Conservation (phyloP, 192 early-diverging fungal species). For the Gryganskiella cystojenkinii region DNA sequence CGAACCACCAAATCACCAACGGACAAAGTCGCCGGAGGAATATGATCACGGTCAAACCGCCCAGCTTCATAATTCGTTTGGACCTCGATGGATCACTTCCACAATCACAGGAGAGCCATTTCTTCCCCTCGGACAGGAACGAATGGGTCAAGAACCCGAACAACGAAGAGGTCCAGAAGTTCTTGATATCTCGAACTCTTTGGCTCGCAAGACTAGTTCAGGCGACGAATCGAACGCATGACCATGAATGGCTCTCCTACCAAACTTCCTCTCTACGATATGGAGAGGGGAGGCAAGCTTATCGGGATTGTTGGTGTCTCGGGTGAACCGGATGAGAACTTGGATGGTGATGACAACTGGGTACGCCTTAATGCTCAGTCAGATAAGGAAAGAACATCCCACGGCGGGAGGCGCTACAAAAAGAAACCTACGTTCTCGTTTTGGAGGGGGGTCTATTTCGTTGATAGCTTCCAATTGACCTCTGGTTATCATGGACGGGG, state of each 20-base stretch:
- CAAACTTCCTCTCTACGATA: slow-evolving; percentile 20
- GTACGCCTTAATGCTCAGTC: too few relatives aligned
- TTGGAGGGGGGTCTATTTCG: too few relatives aligned
- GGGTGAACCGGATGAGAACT: slow-evolving; percentile 21
- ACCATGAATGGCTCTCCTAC: slow-evolving; percentile 22
- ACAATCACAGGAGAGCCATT: slow-evolving; percentile 27
- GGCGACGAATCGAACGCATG: slow-evolving; percentile 9
- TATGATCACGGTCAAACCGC: not conserved
- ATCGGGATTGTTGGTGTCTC: slow-evolving; percentile 18
- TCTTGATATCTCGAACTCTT: slow-evolving; percentile 34
- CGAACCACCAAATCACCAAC: too few relatives aligned
- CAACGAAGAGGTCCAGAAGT: slow-evolving; percentile 15
- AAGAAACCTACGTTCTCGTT: too few relatives aligned
- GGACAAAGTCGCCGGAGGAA: too few relatives aligned
- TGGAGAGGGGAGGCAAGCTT: slow-evolving; percentile 22
- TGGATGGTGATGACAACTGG: slow-evolving; percentile 36
- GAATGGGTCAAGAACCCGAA: slow-evolving; percentile 21
- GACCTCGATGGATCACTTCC: slow-evolving; percentile 28
- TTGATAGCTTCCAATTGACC: slow-evolving; percentile 33
- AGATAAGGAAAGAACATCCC: too few relatives aligned
- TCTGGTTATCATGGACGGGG: slow-evolving; percentile 41
- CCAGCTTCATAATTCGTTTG: slow-evolving; percentile 15
- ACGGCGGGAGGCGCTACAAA: too few relatives aligned
- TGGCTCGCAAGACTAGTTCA: slow-evolving; percentile 20
- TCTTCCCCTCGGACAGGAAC: slow-evolving; percentile 24